These are phyloP conservation scores for Penicillium polonicum DNA, from an alignment of 2,329 filamentous ascomycete species.

Conservation along the genomic window DNA sequence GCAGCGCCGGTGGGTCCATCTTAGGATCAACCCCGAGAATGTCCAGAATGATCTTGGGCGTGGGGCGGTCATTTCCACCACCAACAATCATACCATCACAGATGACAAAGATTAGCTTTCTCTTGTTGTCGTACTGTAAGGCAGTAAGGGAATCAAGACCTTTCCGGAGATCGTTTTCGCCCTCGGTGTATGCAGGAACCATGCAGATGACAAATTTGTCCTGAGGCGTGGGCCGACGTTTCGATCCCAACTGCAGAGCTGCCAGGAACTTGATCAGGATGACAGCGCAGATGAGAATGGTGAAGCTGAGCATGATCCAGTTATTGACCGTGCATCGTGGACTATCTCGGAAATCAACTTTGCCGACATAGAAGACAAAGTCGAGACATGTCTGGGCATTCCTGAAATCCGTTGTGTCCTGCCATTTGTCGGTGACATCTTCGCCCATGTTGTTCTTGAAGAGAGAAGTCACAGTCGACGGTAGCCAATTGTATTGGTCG, in stretches of 20 bases:
- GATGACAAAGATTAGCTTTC: constrained; percentile 86
- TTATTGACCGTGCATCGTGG: constrained; percentile 82
- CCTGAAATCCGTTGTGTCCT: constrained; percentile 50
- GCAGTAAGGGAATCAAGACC: constrained; percentile 92
- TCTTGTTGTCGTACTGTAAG: constrained; percentile 95
- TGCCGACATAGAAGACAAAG: constrained; percentile 78
- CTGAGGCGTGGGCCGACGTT: constrained; percentile 82
- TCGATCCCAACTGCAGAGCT: constrained; percentile 89
- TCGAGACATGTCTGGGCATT: constrained; percentile 79
- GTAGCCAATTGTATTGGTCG: constrained; percentile 68
- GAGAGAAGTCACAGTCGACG: constrained; percentile 63
- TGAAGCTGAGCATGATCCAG: constrained; percentile 83
- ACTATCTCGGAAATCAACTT: constrained; percentile 76
- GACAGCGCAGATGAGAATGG: constrained; percentile 76
- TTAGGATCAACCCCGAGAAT: constrained; percentile 97
- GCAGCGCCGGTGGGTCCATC: constrained; percentile 87
- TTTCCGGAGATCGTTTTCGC: constrained; percentile 89
- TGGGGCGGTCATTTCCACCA: constrained; percentile 94
- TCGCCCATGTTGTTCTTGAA: constrained; percentile 74
- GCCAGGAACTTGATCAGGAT: constrained; percentile 87
- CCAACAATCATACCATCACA: constrained; percentile 99
- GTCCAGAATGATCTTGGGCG: constrained; percentile 91
- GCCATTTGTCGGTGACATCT: constrained; percentile 70
- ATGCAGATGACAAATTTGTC: constrained; percentile 99
- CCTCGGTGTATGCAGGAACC: constrained; percentile 96